These are phyloP conservation scores for Pseudotsuga menziesii DNA, from an alignment of 75 land plant genomes.

Conservation along the genomic window DNA sequence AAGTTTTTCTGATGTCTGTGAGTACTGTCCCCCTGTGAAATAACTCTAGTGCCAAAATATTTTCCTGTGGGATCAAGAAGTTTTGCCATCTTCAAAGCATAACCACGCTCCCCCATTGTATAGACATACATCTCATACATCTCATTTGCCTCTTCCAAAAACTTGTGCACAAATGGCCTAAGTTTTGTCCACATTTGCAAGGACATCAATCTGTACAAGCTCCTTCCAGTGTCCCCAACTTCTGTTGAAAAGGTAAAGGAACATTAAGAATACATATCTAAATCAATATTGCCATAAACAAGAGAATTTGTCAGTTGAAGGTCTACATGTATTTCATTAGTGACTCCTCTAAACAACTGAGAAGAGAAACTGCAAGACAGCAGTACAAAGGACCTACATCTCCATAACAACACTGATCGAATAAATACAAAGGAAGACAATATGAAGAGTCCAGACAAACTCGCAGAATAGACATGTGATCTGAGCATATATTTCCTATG, in stretches of 20 bases:
- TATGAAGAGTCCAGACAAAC: too few species aligned
- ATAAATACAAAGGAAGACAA: too few species aligned
- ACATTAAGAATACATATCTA: neutral
- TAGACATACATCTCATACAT: slow-evolving; percentile 95
- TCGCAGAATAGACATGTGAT: too few species aligned
- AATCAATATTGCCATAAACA: neutral
- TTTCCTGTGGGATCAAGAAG: slow-evolving; percentile 75
- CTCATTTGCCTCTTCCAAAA: slow-evolving; percentile 72
- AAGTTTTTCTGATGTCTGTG: slow-evolving; percentile 82
- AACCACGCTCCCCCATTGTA: slow-evolving; percentile 89
- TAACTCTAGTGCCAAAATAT: slow-evolving; percentile 72
- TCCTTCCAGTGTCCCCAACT: slow-evolving; percentile 28
- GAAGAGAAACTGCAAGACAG: neutral
- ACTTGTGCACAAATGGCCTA: slow-evolving; percentile 80
- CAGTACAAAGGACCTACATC: too few species aligned
- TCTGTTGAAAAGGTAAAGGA: slow-evolving; percentile 1
- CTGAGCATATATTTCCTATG: too few species aligned
- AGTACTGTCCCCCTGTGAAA: slow-evolving; percentile 88
- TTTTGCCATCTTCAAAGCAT: slow-evolving; percentile 83
- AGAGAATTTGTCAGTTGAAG: neutral
- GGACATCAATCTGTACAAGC: slow-evolving; percentile 50
- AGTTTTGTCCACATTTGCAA: slow-evolving; percentile 91
- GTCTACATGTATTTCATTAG: neutral
- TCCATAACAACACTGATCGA: too few species aligned
- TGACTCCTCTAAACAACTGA: neutral